phyloP scores from a whole-genome alignment of 2,329 filamentous ascomycete species.

The Pleurostoma richardsiae region DNA sequence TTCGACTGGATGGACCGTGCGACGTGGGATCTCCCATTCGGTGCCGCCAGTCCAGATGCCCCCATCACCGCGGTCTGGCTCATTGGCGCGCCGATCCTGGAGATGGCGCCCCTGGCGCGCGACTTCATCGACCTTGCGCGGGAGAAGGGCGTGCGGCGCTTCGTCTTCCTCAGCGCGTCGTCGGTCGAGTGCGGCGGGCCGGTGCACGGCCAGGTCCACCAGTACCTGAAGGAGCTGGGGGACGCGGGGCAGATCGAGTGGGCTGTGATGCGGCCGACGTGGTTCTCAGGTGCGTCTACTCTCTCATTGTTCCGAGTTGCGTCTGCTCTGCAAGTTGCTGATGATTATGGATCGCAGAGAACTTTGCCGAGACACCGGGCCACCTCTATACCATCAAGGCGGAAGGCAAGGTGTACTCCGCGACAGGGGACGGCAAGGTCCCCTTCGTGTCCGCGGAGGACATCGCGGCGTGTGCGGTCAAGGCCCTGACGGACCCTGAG shows the following conservation, averaged over 20 bases:
- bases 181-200: slow-evolving; percentile 26
- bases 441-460: slow-evolving; percentile 40
- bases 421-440: slow-evolving; percentile 35
- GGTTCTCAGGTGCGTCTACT: slow-evolving; percentile 35
- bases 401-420: slow-evolving; percentile 35
- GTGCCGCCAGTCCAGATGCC: slow-evolving; percentile 2
- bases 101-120: slow-evolving; percentile 26
- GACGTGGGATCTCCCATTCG: slow-evolving; percentile 31
- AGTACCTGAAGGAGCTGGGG: slow-evolving; percentile 30
- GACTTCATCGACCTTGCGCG: slow-evolving; percentile 36
- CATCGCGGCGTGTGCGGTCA: slow-evolving; percentile 37
- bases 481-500: slow-evolving; percentile 29
- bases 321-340: neutral
- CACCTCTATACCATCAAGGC: slow-evolving; percentile 25
- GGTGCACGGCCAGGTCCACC: slow-evolving; percentile 27
- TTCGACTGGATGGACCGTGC: slow-evolving; percentile 40
- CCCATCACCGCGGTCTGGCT: slow-evolving; percentile 33
- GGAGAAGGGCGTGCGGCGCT: slow-evolving; percentile 28
- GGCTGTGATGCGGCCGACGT: slow-evolving; percentile 37
- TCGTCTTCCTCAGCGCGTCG: slow-evolving; percentile 37
- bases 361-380: slow-evolving; percentile 27
- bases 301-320: neutral
- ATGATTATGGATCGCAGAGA: slow-evolving; percentile 25
- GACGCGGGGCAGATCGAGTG: slow-evolving; percentile 29
- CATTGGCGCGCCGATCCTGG: slow-evolving; percentile 25